These are phyloP conservation scores for Leccinum obscurum DNA, from an alignment of 768 basidiomycete species.

Conservation along the genomic window DNA sequence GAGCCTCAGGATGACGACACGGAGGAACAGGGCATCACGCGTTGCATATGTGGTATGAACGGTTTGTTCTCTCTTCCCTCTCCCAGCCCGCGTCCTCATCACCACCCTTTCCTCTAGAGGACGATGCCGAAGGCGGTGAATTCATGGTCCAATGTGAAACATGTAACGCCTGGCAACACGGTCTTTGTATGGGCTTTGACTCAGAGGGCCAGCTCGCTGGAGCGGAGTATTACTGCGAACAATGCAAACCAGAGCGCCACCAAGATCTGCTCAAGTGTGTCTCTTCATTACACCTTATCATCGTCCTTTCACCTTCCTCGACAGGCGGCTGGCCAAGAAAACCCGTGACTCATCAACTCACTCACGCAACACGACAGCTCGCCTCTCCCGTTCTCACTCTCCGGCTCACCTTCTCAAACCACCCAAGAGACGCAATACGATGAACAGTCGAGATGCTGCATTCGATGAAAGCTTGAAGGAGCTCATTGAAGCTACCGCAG, in stretches of 20 bases:
- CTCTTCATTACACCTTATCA: constrained; percentile 17
- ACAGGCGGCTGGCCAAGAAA: constrained; percentile 63
- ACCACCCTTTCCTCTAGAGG: constrained; percentile 46
- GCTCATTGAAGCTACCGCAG: constrained; percentile 70
- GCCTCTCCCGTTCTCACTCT: constrained; percentile 75
- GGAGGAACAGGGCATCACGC: constrained; percentile 62
- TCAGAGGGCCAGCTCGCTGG: constrained; percentile 72
- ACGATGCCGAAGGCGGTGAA: constrained; percentile 82
- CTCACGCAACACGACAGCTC: constrained; percentile 59
- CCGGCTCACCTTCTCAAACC: constrained; percentile 60
- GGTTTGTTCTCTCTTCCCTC: constrained; percentile 46
- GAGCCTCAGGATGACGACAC: constrained; percentile 45
- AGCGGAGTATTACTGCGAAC: constrained; percentile 91
- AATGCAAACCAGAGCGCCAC: constrained; percentile 87
- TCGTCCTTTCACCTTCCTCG: constrained; percentile 18
- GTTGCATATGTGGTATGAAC: constrained; percentile 83
- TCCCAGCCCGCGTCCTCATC: constrained; percentile 24
- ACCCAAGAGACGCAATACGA: constrained; percentile 91
- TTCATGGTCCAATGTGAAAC: constrained; percentile 98
- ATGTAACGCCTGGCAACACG: constrained; percentile 99
- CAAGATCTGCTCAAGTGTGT: constrained; percentile 77
- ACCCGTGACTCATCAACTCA: constrained; percentile 64
- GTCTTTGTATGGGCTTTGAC: constrained; percentile 92
- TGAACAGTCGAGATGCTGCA: constrained; percentile 95
- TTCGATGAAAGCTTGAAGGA: constrained; percentile 88